A percentile compares a stretch with the other conserved stretches of the same genome.
Conservation (phyloP, 176 grass and related monocot species). For the Triticum urartu region DNA sequence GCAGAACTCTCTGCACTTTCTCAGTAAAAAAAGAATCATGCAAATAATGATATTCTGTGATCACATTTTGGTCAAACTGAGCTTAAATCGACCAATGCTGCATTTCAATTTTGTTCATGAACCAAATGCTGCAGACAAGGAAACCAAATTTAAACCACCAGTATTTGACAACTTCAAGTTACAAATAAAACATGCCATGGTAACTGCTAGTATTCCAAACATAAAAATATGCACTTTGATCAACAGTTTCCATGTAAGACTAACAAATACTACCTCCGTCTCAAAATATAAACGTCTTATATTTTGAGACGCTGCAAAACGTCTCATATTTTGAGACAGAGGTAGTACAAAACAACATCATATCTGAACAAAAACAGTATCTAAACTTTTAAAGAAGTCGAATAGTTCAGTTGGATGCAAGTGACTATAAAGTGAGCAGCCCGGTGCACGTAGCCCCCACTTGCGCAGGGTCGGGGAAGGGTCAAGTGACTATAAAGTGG, state of each 20-base stretch:
- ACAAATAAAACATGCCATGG: not conserved
- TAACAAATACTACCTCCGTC: not conserved
- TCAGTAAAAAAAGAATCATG: not conserved
- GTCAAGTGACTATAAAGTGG: not conserved
- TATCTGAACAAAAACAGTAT: not conserved
- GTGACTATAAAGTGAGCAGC: not conserved
- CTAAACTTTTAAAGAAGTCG: not conserved
- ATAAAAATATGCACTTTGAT: not conserved
- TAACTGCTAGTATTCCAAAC: slow-evolving; percentile 36
- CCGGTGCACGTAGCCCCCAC: too few species aligned
- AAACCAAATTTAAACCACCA: slow-evolving; percentile 3
- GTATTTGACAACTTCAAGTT: not conserved
- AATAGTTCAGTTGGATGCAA: not conserved
- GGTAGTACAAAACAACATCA: not conserved
- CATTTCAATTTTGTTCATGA: not conserved
- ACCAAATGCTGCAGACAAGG: not conserved
- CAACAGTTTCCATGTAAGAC: not conserved
- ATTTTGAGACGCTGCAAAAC: too few species aligned
- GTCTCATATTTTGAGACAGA: not conserved
- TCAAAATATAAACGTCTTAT: too few species aligned
- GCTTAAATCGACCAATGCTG: not conserved
- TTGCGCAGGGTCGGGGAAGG: too few species aligned
- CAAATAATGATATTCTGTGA: not conserved
- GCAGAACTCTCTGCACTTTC: not conserved
- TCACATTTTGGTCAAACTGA: slow-evolving; percentile 1